Base-by-base conservation (phyloP, 345 rosid genomes). In the Salix exigua region DNA sequence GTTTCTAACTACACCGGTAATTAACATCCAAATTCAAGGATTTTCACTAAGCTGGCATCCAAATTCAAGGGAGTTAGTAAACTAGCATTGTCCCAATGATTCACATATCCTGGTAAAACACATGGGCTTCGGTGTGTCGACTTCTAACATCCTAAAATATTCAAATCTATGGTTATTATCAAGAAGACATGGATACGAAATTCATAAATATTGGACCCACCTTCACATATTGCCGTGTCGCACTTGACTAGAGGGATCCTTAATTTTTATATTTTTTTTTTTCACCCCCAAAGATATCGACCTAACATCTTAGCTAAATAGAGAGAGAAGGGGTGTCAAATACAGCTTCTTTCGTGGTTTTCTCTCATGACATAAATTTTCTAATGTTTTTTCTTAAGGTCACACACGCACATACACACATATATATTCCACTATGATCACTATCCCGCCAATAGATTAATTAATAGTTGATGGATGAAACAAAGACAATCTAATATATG, bases 1-100 rank as follows among this genome's bases (percentile, higher is more conserved):
- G 3, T 55, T 12, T n/a, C 62, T 55, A 55, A 9, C 62, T 3
- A n/a, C 28, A 2, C 62, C 62, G 11, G 11, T n/a, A 21, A 53
- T 21, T 2, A 53, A 53, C 11, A 10, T 40, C 44, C 1, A 40
- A 10, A 40, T 40, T 25, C 62, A 55, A 55, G 62, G 9, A 53
- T 46, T 71, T 71, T 19, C n/a, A 14, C 18, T 14, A 5, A 53
- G 31, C 5, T 37, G 4, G 23, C 12, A 40, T 73, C 55, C 48
- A 73, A 70, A 70, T 65, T 77, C 78, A 33, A 33, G 11, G 50
- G 66, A 73, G 66, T 46, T 6, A 68, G 78, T 73, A 16, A 64
- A 55, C 37, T 23, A 53, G 31, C 25, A 11, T 5, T 46, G 8
- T 28, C 40, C 5, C 11, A n/a, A 55, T 55, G 61, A 51, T 48